These are phyloP conservation scores for Syncephalis fuscata DNA, from an alignment of 371 early-diverging fungal species.

Conservation along the genomic window DNA sequence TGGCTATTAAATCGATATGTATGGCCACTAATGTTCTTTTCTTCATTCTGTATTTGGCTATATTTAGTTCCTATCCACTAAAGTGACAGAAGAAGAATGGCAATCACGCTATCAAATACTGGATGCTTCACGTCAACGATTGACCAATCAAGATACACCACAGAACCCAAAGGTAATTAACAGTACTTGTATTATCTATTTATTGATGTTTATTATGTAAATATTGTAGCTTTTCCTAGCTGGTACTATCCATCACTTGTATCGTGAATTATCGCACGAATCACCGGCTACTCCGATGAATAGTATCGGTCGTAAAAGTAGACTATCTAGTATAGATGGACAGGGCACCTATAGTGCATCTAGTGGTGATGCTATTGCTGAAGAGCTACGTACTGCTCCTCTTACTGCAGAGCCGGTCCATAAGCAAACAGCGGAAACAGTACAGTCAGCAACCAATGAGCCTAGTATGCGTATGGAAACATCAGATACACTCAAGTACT, in stretches of 20 bases:
- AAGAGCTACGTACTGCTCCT: background rate
- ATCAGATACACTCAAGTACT: background rate
- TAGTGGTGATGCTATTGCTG: background rate
- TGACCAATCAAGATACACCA: conserved; percentile 6
- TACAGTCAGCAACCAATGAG: background rate
- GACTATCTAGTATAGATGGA: background rate
- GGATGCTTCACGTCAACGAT: conserved; percentile 8
- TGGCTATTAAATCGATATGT: conserved; percentile 5
- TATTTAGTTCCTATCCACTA: conserved; percentile 1
- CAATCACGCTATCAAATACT: conserved; percentile 10
- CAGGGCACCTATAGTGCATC: background rate
- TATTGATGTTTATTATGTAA: no score
- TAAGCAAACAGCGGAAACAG: background rate
- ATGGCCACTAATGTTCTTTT: background rate
- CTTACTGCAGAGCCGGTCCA: background rate
- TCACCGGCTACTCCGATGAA: no score
- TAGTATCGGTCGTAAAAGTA: no score
- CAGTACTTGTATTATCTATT: no score
- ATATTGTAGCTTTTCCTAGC: background rate
- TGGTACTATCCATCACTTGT: no score
- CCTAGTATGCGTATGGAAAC: background rate
- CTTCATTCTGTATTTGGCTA: background rate
- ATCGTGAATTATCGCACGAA: no score
- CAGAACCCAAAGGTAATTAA: conserved; percentile 14
- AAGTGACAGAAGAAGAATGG: conserved; percentile 15